phyloP scores from a whole-genome alignment of 805 yeast genomes.

The Huiozyma sinensis region DNA sequence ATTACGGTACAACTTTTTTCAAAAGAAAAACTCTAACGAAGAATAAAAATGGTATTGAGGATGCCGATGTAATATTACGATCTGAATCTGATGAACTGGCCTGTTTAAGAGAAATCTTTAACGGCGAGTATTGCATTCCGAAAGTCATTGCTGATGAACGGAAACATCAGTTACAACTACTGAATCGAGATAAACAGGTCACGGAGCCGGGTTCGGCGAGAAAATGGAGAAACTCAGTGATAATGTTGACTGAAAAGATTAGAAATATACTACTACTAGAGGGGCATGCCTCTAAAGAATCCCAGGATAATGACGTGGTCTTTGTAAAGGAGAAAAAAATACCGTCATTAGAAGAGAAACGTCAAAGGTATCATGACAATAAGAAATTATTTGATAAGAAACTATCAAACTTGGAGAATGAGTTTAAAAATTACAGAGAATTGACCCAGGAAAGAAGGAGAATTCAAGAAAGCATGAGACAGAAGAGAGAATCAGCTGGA shows the following conservation, averaged over 20 bases:
- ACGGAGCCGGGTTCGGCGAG: neutral
- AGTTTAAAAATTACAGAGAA: slow-evolving; percentile 35
- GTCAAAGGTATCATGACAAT: slow-evolving; percentile 11
- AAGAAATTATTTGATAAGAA: slow-evolving; percentile 21
- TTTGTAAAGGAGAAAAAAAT: slow-evolving; percentile 21
- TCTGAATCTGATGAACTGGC: slow-evolving; percentile 19
- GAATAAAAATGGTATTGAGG: slow-evolving; percentile 1
- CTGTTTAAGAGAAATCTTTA: slow-evolving; percentile 26
- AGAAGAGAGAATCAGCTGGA: slow-evolving; percentile 9
- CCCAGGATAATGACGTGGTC: slow-evolving; percentile 18
- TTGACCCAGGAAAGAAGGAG: slow-evolving; percentile 34
- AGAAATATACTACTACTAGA: slow-evolving; percentile 9
- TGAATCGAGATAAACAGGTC: slow-evolving; percentile 12
- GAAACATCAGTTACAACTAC: slow-evolving; percentile 15
- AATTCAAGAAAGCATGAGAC: slow-evolving; percentile 26
- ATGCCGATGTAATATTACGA: slow-evolving; percentile 9
- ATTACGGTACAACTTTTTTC: slow-evolving; percentile 31
- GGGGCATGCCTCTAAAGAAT: neutral
- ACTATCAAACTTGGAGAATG: slow-evolving; percentile 24
- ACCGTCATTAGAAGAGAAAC: slow-evolving; percentile 18
- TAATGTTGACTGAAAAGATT: slow-evolving; percentile 22
- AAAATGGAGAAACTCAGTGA: slow-evolving; percentile 12
- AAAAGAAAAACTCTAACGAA: slow-evolving; percentile 9
- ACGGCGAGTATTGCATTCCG: slow-evolving; percentile 30
- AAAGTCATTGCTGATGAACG: slow-evolving; percentile 17